A percentile compares a stretch with the other conserved stretches of the same genome.
Conservation (phyloP, 441 rosid genomes). For the Geranium incanum region DNA sequence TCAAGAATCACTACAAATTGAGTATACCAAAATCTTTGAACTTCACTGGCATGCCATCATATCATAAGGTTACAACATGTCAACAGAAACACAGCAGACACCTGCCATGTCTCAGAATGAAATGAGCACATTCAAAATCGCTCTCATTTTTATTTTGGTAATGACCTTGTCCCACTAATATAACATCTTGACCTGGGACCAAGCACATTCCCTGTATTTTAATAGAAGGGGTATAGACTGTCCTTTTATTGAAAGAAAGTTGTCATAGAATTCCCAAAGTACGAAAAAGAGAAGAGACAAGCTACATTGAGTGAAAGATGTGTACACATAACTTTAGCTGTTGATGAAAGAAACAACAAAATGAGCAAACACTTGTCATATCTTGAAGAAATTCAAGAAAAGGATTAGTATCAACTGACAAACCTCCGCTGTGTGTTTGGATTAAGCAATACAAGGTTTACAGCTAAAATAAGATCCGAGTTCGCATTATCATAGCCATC, state of each 20-base stretch:
- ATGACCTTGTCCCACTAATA: background rate
- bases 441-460: slow-evolving; percentile 66
- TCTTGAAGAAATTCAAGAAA: slow-evolving; percentile 5
- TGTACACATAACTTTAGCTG: background rate
- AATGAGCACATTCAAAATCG: background rate
- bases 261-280: background rate
- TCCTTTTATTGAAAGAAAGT: background rate
- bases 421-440: slow-evolving; percentile 74
- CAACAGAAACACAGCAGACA: background rate
- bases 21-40: background rate
- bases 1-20: no score
- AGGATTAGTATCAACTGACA: slow-evolving; percentile 18
- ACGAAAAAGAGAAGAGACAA: background rate
- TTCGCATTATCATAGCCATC: slow-evolving; percentile 94
- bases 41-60: background rate
- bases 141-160: background rate
- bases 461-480: slow-evolving; percentile 89
- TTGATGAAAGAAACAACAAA: background rate
- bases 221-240: background rate
- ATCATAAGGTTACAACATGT: background rate
- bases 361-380: slow-evolving; percentile 1
- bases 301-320: background rate
- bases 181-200: background rate
- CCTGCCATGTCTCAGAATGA: background rate
- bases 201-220: background rate